phyloP scores from a whole-genome alignment of 768 basidiomycete genomes.

The Pulveroboletus sp. region DNA sequence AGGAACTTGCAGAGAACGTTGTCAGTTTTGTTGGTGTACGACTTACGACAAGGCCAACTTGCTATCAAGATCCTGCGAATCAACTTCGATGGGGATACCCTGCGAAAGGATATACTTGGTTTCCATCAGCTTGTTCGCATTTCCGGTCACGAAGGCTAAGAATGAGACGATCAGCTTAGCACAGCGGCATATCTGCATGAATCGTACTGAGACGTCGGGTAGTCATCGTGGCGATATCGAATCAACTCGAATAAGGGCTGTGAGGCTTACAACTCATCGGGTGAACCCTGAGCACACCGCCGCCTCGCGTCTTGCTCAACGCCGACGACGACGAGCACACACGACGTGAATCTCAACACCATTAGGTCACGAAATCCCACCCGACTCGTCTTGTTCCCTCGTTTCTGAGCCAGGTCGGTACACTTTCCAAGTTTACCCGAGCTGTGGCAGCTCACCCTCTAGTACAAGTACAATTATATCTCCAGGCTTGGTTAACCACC shows the following conservation, averaged over 20 bases:
- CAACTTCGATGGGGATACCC: conserved; percentile 67
- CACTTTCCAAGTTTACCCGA: too few relatives aligned
- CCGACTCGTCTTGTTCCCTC: not conserved
- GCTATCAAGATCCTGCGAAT: conserved; percentile 80
- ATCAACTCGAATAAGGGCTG: too few relatives aligned
- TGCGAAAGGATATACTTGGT: conserved; percentile 78
- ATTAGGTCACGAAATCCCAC: conserved; percentile 8
- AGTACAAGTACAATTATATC: not conserved
- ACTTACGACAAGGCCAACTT: conserved; percentile 30
- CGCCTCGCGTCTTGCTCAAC: conserved; percentile 10
- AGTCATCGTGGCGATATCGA: conserved; percentile 14
- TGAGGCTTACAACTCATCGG: too few relatives aligned
- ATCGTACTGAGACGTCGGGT: conserved; percentile 24
- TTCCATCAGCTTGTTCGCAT: conserved; percentile 89
- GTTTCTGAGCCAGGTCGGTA: not conserved
- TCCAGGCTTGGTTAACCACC: not conserved
- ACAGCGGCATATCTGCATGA: not conserved
- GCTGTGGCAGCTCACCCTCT: too few relatives aligned
- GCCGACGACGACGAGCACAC: conserved; percentile 19
- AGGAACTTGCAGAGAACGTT: conserved; percentile 54
- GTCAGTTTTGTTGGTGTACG: not conserved
- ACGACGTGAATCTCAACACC: not conserved
- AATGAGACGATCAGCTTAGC: conserved; percentile 11
- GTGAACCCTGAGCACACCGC: conserved; percentile 4
- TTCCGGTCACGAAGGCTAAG: conserved; percentile 93